Conservation (phyloP, 2,329 filamentous ascomycete species). For the Alternaria brassicicola region DNA sequence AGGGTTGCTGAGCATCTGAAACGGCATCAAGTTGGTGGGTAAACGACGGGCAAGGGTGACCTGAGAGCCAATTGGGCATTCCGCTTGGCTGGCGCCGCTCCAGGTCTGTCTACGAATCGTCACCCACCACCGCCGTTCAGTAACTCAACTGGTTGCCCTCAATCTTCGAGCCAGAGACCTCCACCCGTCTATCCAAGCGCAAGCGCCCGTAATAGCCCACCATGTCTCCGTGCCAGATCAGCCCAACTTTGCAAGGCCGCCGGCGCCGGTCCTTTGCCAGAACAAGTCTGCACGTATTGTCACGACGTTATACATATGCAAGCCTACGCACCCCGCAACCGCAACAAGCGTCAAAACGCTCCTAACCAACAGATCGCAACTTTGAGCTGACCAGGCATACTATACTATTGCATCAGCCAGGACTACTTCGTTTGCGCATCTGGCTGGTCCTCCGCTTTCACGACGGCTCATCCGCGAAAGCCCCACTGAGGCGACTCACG, state of each 20-base stretch:
- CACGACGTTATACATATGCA: constrained; percentile 43
- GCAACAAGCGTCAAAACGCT: constrained; percentile 31
- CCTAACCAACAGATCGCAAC: constrained; percentile 36
- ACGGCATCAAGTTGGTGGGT: constrained; percentile 36
- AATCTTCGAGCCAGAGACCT: constrained; percentile 31
- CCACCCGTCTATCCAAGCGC: constrained; percentile 43
- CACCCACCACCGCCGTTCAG: constrained; percentile 35
- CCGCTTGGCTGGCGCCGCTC: constrained; percentile 34
- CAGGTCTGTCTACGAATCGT: constrained; percentile 45
- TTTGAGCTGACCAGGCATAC: constrained; percentile 18
- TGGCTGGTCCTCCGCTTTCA: constrained; percentile 28
- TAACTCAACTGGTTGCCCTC: constrained; percentile 41
- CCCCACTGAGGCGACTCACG: constrained; percentile 41
- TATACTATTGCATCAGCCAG: constrained; percentile 23
- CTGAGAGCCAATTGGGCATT: constrained; percentile 35
- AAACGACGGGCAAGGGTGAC: constrained; percentile 30
- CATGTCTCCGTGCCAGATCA: constrained; percentile 36
- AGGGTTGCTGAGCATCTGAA: constrained; percentile 28
- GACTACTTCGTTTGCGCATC: constrained; percentile 25
- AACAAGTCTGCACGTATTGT: constrained; percentile 31
- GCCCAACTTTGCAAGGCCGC: constrained; percentile 35
- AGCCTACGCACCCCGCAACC: constrained; percentile 34
- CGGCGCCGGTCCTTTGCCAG: constrained; percentile 26
- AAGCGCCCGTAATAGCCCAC: constrained; percentile 45
- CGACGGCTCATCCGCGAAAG: constrained; percentile 34